Evolutionary conservation across 2,329 filamentous ascomycete species (phyloP).

Genomic region (Colletotrichum sp.): DNA sequence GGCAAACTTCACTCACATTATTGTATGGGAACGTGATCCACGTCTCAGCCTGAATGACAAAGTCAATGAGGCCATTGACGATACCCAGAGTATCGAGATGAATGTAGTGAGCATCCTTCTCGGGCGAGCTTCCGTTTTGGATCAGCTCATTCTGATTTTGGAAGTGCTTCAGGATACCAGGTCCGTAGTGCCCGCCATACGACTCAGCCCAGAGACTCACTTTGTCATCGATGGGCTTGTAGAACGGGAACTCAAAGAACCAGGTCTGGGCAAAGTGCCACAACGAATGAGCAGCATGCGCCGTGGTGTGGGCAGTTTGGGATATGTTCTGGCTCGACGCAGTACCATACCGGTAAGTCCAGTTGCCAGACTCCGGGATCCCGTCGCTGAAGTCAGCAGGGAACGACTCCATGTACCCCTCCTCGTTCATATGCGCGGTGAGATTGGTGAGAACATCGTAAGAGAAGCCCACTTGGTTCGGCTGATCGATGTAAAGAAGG

Average conservation of each 20-base stretch:
- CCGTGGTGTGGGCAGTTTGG: constrained; percentile 47
- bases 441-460: constrained; percentile 64
- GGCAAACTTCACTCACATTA: constrained; percentile 46
- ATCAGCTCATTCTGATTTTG: constrained; percentile 66
- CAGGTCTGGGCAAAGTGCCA: constrained; percentile 65
- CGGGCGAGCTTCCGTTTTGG: constrained; percentile 56
- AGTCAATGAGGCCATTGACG: constrained; percentile 73
- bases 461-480: constrained; percentile 67
- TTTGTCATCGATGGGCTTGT: constrained; percentile 51
- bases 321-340: constrained; percentile 32
- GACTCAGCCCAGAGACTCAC: constrained; percentile 70
- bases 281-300: constrained; percentile 39
- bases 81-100: constrained; percentile 71
- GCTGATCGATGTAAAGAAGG: constrained; percentile 54
- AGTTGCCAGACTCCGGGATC: constrained; percentile 36
- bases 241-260: constrained; percentile 63
- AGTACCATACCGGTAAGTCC: constrained; percentile 39
- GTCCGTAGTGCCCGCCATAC: constrained; percentile 41
- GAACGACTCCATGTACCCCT: not conserved
- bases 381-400: constrained; percentile 40
- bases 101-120: constrained; percentile 44
- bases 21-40: constrained; percentile 63
- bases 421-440: constrained; percentile 42
- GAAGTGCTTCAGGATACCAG: constrained; percentile 62
- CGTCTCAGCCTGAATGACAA: constrained; percentile 61